Base-by-base conservation (phyloP, 2,329 filamentous ascomycete genomes). In the Colletotrichum endophyticum region DNA sequence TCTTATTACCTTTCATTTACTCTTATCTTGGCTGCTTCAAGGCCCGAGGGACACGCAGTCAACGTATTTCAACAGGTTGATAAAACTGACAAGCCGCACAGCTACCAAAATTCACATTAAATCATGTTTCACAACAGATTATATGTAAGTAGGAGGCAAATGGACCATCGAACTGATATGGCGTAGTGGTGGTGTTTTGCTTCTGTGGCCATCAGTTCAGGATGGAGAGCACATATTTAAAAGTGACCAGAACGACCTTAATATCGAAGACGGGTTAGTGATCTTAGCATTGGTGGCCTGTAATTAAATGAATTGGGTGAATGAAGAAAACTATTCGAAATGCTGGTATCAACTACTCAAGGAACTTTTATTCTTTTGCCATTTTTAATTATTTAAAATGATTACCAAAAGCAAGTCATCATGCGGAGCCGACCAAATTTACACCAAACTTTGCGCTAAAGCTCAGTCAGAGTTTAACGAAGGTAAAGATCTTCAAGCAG, bases 281-380 rank as follows among this genome's bases (percentile, higher is more conserved):
- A 5, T 49, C 44, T 2, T 49, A 6, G 8, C 0, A 13, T 22
- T 13, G 7, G 1, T 49, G 13, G 0, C 6, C 22, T 8, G 11
- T 7, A 8, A 22, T 11, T 13, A 2, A 3, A 5, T 8, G 0
- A 22, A 3, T 4, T 1, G 0, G 22, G 6, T 8, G n/a, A 13
- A 22, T 22, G 6, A 22, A 22, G 5, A 3, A 22, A 22, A 7
- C 11, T 22, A 0, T 13, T 4, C 0, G 44, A 49, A 11, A 2
- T 49, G n/a, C 11, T 7, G 6, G n/a, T 49, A 1, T 22, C 0
- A 0, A 13, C 11, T 49, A 22, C 11, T 13, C 0, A 9, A 22
- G 9, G n/a, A n/a, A n/a, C n/a, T n/a, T n/a, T n/a, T n/a, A n/a
- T n/a, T n/a, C n/a, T n/a, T n/a, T n/a, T n/a, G n/a, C n/a, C n/a